Base-by-base conservation (phyloP, 1,284 basidiomycete species). In the Ceratobasidium sp. region DNA sequence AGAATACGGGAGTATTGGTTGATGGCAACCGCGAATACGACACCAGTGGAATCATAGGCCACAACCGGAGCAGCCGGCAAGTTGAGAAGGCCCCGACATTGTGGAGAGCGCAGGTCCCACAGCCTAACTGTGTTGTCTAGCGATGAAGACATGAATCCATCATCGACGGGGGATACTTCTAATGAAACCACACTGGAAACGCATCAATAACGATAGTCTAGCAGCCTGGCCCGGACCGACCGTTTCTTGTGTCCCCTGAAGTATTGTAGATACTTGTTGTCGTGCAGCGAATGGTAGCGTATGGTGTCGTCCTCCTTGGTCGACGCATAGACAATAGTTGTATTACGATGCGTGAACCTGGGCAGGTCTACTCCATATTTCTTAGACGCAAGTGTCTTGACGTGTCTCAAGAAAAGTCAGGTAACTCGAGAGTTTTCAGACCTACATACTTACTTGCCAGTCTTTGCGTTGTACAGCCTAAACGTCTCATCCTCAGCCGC, bases 351-450 rank as follows among this genome's bases (percentile, higher is more conserved):
- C 0, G 96, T 98, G 77, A 98, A 98, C 1, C 95, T 87, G 17
- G 94, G 93, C 17, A 97, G 86, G 77, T 96, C 92, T 32, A 94
- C 91, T 0, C 97, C 97, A 78, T 99, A 99, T 79, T 99, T 99
- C 78, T 96, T 94, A 0, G 95, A 98, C 74, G 91, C 88, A 2
- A 96, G 79, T 0, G 88, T 90, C 78, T 93, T 93, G 40, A 87
- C 74, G 70, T 87, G 86, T 76, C 83, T 94, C 73, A 64, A 25
- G 71, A 72, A 70, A 62, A 68, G 74, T 76, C 74, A 76, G 74
- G 76, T 73, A 71, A 72, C 72, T 72, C 71, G 76, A 70, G 47
- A 8, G 4, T 25, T 1, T 38, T 20, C 45, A 45, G 12, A 31
- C 27, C 45, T 5, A 4, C 6, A 13, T 67, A 91, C 96, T 88